Conservation (phyloP, 768 basidiomycete species). For the Coprinopsis sp. region DNA sequence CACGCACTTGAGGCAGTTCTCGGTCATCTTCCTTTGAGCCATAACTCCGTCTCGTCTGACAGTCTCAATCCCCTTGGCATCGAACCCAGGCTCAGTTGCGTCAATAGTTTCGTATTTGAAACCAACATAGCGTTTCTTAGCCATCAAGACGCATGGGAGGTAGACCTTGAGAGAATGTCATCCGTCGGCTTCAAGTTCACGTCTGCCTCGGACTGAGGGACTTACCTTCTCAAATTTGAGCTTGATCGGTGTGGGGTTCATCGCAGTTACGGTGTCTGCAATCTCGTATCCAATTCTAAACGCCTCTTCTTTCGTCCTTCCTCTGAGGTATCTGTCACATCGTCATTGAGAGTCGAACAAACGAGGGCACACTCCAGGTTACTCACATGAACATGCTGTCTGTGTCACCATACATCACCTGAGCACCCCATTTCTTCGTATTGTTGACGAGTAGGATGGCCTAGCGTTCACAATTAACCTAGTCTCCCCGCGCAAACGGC, state of each 20-base stretch:
- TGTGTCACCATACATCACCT: slow-evolving; percentile 88
- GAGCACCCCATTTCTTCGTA: slow-evolving; percentile 81
- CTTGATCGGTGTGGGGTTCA: slow-evolving; percentile 89
- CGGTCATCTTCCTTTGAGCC: slow-evolving; percentile 91
- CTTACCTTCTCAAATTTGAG: slow-evolving; percentile 95
- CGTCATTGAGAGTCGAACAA: not conserved
- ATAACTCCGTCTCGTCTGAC: slow-evolving; percentile 88
- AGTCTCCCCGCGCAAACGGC: not conserved
- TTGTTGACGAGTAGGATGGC: slow-evolving; percentile 77
- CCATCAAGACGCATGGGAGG: slow-evolving; percentile 89
- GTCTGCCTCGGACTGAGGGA: not conserved
- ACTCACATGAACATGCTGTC: slow-evolving; percentile 85
- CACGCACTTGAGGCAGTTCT: slow-evolving; percentile 78
- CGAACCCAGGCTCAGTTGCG: slow-evolving; percentile 75
- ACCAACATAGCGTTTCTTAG: slow-evolving; percentile 98
- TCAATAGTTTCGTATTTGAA: slow-evolving; percentile 89
- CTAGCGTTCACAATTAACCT: slow-evolving; percentile 39
- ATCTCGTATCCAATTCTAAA: slow-evolving; percentile 93
- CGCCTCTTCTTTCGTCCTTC: slow-evolving; percentile 89
- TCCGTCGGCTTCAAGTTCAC: not conserved
- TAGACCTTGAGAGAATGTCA: slow-evolving; percentile 73
- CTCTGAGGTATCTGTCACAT: slow-evolving; percentile 59
- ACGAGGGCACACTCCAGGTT: not conserved
- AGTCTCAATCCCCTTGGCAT: slow-evolving; percentile 98
- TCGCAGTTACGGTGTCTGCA: slow-evolving; percentile 75